Evolutionary conservation across 163 green algal genomes (phyloP).

Genomic region (Scenedesmus sp.): DNA sequence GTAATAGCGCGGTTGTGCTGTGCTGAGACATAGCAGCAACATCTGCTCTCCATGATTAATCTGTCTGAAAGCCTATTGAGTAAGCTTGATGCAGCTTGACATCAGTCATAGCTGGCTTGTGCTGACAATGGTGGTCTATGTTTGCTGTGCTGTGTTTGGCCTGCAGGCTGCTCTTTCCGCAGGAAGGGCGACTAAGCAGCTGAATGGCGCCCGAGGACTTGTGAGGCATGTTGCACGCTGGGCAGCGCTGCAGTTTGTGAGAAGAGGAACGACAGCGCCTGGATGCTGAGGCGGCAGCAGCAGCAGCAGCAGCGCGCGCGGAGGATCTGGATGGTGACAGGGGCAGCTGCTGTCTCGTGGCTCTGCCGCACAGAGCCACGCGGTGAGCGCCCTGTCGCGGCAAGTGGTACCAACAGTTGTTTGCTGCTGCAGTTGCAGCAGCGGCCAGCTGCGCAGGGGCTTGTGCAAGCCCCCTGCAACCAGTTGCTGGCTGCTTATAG

Average conservation of each 20-base stretch:
- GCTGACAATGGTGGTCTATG: too few species aligned
- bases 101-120: not conserved
- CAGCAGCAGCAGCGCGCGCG: not conserved
- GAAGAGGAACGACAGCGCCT: not conserved
- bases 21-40: not conserved
- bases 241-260: constrained; percentile 50
- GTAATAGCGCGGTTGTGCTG: not conserved
- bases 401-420: constrained; percentile 1
- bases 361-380: not conserved
- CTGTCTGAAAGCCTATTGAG: too few species aligned
- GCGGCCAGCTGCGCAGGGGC: not conserved
- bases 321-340: not conserved
- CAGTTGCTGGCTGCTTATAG: not conserved
- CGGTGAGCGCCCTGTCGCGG: not conserved
- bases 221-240: constrained; percentile 46
- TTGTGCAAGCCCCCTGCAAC: not conserved
- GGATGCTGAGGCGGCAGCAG: not conserved
- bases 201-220: constrained; percentile 16
- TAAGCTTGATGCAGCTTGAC: too few species aligned
- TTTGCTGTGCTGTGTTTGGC: not conserved
- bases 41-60: too few species aligned
- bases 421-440: constrained; percentile 13
- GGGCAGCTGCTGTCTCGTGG: not conserved
- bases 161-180: constrained; percentile 91
- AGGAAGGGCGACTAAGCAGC: constrained; percentile 89